A percentile compares a stretch with the other conserved stretches of the same genome.
phyloP scores from a whole-genome alignment of 495 filamentous ascomycete species.

The Stereocaulon alpinum region DNA sequence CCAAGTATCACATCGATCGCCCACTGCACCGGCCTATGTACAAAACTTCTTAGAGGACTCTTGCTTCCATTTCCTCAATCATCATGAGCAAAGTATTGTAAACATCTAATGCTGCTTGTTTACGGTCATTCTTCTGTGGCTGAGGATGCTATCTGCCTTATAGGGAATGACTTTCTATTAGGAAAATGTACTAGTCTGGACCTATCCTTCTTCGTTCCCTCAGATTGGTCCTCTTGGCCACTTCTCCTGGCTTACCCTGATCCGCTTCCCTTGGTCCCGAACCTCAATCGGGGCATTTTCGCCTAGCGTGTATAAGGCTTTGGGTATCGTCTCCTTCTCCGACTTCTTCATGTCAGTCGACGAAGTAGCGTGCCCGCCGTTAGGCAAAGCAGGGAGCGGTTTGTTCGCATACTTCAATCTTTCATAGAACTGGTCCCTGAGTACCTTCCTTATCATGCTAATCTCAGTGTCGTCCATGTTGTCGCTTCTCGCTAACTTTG shows the following conservation, averaged over 20 bases:
- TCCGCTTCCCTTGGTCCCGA: not conserved
- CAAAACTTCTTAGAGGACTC: no score
- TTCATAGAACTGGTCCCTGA: conserved; percentile 6
- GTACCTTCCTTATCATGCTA: not conserved
- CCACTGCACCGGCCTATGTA: no score
- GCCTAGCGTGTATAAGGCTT: not conserved
- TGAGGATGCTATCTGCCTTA: no score
- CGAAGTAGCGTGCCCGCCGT: not conserved
- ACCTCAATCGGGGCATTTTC: not conserved
- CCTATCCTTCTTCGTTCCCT: not conserved
- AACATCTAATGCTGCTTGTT: no score
- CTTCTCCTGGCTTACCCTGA: not conserved
- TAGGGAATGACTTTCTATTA: no score
- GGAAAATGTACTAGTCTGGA: not conserved
- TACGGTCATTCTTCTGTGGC: no score
- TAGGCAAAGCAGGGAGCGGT: conserved; percentile 3
- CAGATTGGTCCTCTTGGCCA: conserved; percentile 2
- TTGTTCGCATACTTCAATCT: conserved; percentile 1
- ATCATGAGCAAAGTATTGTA: no score
- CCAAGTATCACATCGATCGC: no score
- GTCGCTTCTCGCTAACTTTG: not conserved
- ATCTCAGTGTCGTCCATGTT: conserved; percentile 4
- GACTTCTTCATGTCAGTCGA: not conserved
- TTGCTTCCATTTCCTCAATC: no score
- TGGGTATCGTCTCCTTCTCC: not conserved